Conservation (phyloP, 1,284 basidiomycete genomes). For the Stereum hirsutum region DNA sequence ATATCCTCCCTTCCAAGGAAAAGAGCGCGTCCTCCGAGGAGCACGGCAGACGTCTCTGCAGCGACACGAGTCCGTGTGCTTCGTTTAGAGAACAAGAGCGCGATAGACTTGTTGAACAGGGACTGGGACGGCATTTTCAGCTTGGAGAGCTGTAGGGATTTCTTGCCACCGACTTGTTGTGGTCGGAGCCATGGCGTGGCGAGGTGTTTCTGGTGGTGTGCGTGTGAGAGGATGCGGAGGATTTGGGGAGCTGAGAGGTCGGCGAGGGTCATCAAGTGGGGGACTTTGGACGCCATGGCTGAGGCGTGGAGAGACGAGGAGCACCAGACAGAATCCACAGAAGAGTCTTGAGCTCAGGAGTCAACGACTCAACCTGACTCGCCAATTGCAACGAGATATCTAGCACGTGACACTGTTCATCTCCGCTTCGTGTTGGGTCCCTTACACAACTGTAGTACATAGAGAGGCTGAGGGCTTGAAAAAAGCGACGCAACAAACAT, state of each 20-base stretch:
- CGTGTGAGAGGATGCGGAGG: conserved; percentile 47
- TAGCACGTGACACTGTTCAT: too few species aligned
- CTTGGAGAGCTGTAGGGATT: conserved; percentile 21
- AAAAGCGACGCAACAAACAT: too few species aligned
- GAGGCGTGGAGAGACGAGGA: neutral
- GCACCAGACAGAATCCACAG: too few species aligned
- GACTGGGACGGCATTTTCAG: conserved; percentile 59
- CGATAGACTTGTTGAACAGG: conserved; percentile 76
- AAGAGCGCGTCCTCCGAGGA: conserved; percentile 85
- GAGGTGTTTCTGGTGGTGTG: conserved; percentile 52
- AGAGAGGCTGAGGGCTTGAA: too few species aligned
- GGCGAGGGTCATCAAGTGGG: conserved; percentile 79
- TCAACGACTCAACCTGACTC: too few species aligned
- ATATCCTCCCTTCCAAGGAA: conserved; percentile 93
- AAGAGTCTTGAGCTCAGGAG: too few species aligned
- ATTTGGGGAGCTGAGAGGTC: conserved; percentile 74
- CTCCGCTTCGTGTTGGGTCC: too few species aligned
- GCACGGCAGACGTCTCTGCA: conserved; percentile 70
- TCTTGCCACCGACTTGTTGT: conserved; percentile 22
- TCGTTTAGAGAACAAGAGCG: conserved; percentile 88
- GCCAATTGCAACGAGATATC: too few species aligned
- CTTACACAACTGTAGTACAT: too few species aligned
- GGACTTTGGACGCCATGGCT: conserved; percentile 28
- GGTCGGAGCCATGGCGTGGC: conserved; percentile 53
- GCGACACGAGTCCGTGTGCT: conserved; percentile 89